phyloP scores from a whole-genome alignment of 768 basidiomycete genomes.

The Boletus rubropictus region DNA sequence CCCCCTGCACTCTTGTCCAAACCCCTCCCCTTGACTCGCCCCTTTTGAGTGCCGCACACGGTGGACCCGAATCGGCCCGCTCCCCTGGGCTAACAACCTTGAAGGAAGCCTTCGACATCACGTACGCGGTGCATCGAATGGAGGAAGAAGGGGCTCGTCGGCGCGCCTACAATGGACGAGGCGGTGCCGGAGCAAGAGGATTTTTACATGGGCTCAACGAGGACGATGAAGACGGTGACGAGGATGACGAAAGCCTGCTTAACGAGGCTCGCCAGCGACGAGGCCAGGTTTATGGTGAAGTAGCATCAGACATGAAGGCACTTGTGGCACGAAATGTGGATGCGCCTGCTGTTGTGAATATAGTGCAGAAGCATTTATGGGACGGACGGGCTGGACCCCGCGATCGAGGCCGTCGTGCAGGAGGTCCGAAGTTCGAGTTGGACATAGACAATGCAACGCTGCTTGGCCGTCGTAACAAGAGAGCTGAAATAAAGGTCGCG shows the following conservation, averaged over 20 bases:
- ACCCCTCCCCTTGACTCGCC: constrained; percentile 75
- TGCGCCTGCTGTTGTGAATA: constrained; percentile 10
- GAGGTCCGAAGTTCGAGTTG: constrained; percentile 61
- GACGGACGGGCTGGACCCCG: constrained; percentile 69
- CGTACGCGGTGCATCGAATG: constrained; percentile 98
- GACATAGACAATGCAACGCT: constrained; percentile 84
- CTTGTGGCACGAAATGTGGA: constrained; percentile 9
- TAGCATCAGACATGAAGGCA: constrained; percentile 5
- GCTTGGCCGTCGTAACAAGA: constrained; percentile 63
- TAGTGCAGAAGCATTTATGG: constrained; percentile 29
- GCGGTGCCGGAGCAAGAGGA: constrained; percentile 71
- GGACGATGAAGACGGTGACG: constrained; percentile 71
- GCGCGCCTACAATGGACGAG: constrained; percentile 72
- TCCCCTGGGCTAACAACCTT: constrained; percentile 90
- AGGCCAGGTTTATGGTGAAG: constrained; percentile 27
- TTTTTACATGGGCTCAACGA: constrained; percentile 88
- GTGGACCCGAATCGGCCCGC: constrained; percentile 65
- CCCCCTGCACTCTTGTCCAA: constrained; percentile 47
- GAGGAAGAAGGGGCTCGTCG: constrained; percentile 94
- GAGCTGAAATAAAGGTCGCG: constrained; percentile 23
- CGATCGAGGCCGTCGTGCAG: constrained; percentile 43
- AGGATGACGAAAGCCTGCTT: constrained; percentile 43
- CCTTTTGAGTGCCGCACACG: constrained; percentile 72
- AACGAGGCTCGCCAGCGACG: constrained; percentile 43
- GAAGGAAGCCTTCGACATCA: constrained; percentile 98